Evolutionary conservation across 176 grass and related monocot species (phyloP).

Genomic region (Triticum timopheevii): DNA sequence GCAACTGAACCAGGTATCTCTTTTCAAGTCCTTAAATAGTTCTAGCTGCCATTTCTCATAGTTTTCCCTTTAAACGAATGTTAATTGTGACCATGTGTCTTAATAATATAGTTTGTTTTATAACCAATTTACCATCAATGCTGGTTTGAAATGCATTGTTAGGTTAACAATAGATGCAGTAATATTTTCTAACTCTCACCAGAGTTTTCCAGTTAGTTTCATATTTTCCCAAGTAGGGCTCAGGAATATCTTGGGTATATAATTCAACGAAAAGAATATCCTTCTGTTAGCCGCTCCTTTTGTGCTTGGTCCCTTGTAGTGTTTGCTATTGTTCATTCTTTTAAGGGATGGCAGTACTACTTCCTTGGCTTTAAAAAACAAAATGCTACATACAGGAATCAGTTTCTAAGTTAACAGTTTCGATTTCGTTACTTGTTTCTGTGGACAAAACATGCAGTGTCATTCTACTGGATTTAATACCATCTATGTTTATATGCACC

Average conservation of each 20-base stretch:
- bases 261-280: background rate
- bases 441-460: background rate
- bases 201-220: background rate
- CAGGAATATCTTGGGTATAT: background rate
- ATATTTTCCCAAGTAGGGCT: background rate
- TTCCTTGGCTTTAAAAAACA: background rate
- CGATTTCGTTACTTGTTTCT: background rate
- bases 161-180: background rate
- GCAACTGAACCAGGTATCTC: constrained; percentile 76
- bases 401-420: background rate
- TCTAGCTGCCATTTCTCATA: constrained; percentile 2
- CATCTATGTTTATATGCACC: background rate
- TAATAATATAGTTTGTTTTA: background rate
- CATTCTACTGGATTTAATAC: background rate
- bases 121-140: background rate
- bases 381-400: background rate
- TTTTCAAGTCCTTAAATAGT: background rate
- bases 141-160: background rate
- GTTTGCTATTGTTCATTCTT: background rate
- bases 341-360: background rate
- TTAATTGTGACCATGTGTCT: background rate
- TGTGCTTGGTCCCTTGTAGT: background rate
- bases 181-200: background rate
- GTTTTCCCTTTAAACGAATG: background rate
- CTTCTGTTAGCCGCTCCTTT: background rate